Evolutionary conservation across 1,284 basidiomycete species (phyloP).

Genomic region (Rhodotorula sp.): DNA sequence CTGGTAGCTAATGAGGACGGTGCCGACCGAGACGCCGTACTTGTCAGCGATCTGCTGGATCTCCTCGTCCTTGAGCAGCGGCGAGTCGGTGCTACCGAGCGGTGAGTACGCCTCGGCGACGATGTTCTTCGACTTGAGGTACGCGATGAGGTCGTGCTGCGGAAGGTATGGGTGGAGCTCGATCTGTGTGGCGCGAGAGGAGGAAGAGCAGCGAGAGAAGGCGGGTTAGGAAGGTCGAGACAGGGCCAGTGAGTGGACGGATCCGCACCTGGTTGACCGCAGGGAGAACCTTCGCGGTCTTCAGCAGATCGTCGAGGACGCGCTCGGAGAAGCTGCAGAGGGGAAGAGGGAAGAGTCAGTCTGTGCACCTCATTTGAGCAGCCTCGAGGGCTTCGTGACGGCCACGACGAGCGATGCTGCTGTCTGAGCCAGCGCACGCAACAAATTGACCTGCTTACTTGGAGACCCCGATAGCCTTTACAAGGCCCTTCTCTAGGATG

Average conservation of each 20-base stretch:
- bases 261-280: conserved; percentile 64
- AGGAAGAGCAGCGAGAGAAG: not conserved
- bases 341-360: not conserved
- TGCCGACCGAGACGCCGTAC: conserved; percentile 62
- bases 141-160: conserved; percentile 69
- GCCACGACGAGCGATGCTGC: too few species aligned
- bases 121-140: conserved; percentile 69
- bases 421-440: too few species aligned
- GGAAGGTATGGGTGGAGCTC: conserved; percentile 52
- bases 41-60: conserved; percentile 58
- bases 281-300: conserved; percentile 66
- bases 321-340: conserved; percentile 28
- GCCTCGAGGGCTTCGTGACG: too few species aligned
- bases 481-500: conserved; percentile 64
- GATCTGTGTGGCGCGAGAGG: conserved; percentile 1
- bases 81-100: conserved; percentile 73
- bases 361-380: too few species aligned
- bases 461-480: conserved; percentile 71
- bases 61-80: conserved; percentile 68
- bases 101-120: conserved; percentile 80
- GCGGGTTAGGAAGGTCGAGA: too few species aligned
- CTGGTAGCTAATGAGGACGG: conserved; percentile 67
- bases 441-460: conserved; percentile 25
- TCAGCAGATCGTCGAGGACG: conserved; percentile 50
- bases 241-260: too few species aligned